These are phyloP conservation scores for Colletotrichum sp. DNA, from an alignment of 2,329 filamentous ascomycete genomes.

Conservation along the genomic window DNA sequence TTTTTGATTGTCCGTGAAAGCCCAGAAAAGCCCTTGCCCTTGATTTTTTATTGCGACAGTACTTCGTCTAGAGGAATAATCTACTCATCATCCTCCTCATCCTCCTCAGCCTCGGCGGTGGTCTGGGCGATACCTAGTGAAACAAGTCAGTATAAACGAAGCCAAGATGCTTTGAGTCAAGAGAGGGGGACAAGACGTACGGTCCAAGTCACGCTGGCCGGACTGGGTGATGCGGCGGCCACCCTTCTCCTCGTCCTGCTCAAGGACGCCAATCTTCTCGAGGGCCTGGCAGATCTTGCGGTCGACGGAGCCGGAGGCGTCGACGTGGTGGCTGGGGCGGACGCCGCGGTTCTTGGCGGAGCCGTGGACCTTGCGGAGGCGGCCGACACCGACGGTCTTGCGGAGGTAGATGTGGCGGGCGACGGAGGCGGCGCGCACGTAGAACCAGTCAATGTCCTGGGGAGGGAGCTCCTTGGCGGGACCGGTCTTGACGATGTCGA, in stretches of 20 bases:
- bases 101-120: conserved; percentile 74
- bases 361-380: conserved; percentile 95
- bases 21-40: not conserved
- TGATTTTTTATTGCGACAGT: not conserved
- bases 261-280: conserved; percentile 98
- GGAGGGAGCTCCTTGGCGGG: conserved; percentile 96
- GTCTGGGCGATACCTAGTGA: conserved; percentile 75
- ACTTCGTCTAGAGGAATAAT: conserved; percentile 25
- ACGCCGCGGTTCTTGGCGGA: conserved; percentile 96
- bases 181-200: conserved; percentile 49
- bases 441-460: conserved; percentile 98
- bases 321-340: conserved; percentile 91
- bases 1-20: not conserved
- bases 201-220: conserved; percentile 99
- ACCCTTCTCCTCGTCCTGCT: conserved; percentile 98
- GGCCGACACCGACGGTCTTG: conserved; percentile 98
- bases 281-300: conserved; percentile 97
- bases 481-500: conserved; percentile 99
- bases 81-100: conserved; percentile 71
- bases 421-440: conserved; percentile 88
- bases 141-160: not conserved
- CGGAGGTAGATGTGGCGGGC: conserved; percentile 99
- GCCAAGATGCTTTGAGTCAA: too few relatives aligned
- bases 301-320: conserved; percentile 94
- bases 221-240: conserved; percentile 97